A percentile compares a stretch with the other conserved stretches of the same genome.
phyloP scores from a whole-genome alignment of 345 rosid genomes.

The Salix koriyanagi region DNA sequence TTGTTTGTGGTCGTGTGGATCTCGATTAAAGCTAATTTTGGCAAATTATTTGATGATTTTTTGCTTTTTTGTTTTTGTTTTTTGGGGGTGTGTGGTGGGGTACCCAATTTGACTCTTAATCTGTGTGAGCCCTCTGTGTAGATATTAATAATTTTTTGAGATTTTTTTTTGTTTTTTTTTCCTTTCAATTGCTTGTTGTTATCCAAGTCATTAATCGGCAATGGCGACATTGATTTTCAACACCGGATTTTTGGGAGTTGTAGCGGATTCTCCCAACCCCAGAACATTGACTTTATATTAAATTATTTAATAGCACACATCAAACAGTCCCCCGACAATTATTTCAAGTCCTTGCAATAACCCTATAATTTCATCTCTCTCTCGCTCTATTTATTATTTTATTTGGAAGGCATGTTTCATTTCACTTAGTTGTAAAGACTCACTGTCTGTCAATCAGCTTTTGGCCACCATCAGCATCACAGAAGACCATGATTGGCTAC shows the following conservation, averaged over 20 bases:
- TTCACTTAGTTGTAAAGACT: neutral
- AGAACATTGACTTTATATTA: neutral
- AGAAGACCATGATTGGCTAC: constrained; percentile 1
- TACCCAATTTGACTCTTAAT: neutral
- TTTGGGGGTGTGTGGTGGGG: too few relatives aligned
- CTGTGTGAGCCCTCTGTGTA: too few relatives aligned
- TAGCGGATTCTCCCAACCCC: neutral
- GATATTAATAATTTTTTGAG: neutral
- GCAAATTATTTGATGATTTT: neutral
- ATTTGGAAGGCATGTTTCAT: neutral
- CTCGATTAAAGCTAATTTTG: neutral
- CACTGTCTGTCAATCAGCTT: constrained; percentile 16
- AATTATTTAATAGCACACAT: neutral
- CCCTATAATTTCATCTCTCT: too few relatives aligned
- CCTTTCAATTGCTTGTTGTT: neutral
- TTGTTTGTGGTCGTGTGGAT: neutral
- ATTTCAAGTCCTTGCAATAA: too few relatives aligned
- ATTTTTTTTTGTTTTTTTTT: neutral
- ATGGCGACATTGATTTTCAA: neutral
- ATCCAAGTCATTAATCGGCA: neutral
- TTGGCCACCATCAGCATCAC: constrained; percentile 13
- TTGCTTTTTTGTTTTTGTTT: neutral
- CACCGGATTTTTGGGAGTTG: neutral
- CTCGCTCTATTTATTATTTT: too few relatives aligned
- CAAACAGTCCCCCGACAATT: too few relatives aligned